phyloP scores from a whole-genome alignment of 2,329 filamentous ascomycete species.

The Didymella keratinophila region DNA sequence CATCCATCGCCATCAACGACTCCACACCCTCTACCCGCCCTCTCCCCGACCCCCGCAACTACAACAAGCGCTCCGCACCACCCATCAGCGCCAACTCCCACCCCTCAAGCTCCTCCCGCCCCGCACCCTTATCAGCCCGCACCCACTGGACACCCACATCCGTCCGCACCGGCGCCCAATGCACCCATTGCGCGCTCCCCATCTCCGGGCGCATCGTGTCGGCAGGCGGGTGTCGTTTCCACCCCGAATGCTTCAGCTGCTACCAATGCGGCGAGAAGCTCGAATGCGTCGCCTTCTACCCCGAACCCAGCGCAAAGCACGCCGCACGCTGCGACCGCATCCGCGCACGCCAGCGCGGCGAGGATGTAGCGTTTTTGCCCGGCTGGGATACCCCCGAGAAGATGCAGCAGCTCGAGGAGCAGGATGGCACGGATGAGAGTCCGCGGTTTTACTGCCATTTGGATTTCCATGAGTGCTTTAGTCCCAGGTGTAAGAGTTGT shows the following conservation, averaged over 20 bases:
- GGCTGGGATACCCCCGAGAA: constrained; percentile 63
- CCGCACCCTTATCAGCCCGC: constrained; percentile 41
- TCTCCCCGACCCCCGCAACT: constrained; percentile 58
- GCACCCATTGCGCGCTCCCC: constrained; percentile 81
- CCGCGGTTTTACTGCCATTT: constrained; percentile 95
- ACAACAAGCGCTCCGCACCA: constrained; percentile 39
- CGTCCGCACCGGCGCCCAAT: constrained; percentile 71
- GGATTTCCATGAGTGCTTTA: constrained; percentile 97
- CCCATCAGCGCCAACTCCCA: constrained; percentile 1
- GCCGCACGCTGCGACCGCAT: constrained; percentile 78
- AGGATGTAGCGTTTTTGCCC: constrained; percentile 56
- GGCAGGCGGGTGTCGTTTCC: constrained; percentile 82
- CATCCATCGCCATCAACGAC: constrained; percentile 41
- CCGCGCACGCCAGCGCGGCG: constrained; percentile 63
- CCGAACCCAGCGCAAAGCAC: constrained; percentile 80
- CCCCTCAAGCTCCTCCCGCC: background rate
- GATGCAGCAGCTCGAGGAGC: constrained; percentile 61
- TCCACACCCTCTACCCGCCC: constrained; percentile 53
- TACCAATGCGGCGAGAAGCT: constrained; percentile 85
- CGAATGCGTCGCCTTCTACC: constrained; percentile 95
- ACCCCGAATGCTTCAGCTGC: constrained; percentile 92
- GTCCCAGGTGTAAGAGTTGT: constrained; percentile 93
- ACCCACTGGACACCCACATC: constrained; percentile 57
- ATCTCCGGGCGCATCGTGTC: constrained; percentile 93
- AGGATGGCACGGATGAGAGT: constrained; percentile 69